Conservation (phyloP, 169 alveolate genomes). For the Cryptosporidium canis region DNA sequence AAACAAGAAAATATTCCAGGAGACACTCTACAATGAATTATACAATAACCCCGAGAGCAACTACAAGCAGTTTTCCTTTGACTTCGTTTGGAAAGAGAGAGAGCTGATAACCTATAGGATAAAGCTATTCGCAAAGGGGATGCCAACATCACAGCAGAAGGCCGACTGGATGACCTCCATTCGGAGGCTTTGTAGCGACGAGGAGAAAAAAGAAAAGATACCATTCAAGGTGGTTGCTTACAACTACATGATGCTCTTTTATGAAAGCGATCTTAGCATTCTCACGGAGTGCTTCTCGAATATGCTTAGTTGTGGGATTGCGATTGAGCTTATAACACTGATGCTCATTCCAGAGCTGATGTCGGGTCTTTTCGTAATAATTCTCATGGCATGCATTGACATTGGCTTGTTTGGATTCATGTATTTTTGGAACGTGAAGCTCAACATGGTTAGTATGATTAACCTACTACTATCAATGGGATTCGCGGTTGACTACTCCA, state of each 20-base stretch:
- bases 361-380: constrained; percentile 78
- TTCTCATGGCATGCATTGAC: constrained; percentile 79
- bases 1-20: constrained; percentile 75
- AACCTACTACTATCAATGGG: constrained; percentile 80
- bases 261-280: constrained; percentile 78
- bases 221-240: constrained; percentile 77
- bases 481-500: constrained; percentile 81
- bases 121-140: constrained; percentile 74
- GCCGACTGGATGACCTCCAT: constrained; percentile 79
- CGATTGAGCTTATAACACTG: constrained; percentile 78
- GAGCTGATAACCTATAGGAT: constrained; percentile 77
- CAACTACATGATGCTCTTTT: constrained; percentile 80
- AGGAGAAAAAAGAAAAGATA: constrained; percentile 8
- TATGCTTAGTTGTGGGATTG: constrained; percentile 79
- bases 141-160: constrained; percentile 78
- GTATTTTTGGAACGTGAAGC: constrained; percentile 79
- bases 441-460: constrained; percentile 81
- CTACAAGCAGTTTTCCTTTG: constrained; percentile 77
- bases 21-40: constrained; percentile 76
- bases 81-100: constrained; percentile 80
- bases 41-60: constrained; percentile 74
- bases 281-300: constrained; percentile 76
- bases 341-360: constrained; percentile 77
- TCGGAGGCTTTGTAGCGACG: constrained; percentile 29
- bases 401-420: constrained; percentile 81